These are phyloP conservation scores for Aspergillus ostianus DNA, from an alignment of 495 filamentous ascomycete species.

Conservation along the genomic window DNA sequence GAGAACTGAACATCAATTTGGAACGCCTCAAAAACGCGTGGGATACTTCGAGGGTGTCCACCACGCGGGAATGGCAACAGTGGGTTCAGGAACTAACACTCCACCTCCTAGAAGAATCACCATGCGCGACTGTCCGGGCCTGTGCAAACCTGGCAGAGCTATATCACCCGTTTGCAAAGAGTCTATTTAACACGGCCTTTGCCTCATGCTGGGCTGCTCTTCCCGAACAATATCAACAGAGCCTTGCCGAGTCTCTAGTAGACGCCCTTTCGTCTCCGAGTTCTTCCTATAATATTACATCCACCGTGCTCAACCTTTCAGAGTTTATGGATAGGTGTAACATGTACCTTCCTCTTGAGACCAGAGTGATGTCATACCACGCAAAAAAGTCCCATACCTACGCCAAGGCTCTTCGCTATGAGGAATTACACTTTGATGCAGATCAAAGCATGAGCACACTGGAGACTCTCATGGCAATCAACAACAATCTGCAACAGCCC, in stretches of 20 bases:
- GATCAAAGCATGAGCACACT: constrained; percentile 92
- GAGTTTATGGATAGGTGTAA: constrained; percentile 99
- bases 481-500: constrained; percentile 96
- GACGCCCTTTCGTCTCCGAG: constrained; percentile 87
- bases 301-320: constrained; percentile 90
- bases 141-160: constrained; percentile 88
- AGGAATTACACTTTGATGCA: constrained; percentile 95
- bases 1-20: constrained; percentile 93
- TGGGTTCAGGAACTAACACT: constrained; percentile 97
- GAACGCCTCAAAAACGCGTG: constrained; percentile 96
- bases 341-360: constrained; percentile 95
- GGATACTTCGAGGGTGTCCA: constrained; percentile 93
- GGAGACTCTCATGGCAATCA: constrained; percentile 95
- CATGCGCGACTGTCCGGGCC: constrained; percentile 87
- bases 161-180: constrained; percentile 83
- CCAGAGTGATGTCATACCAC: constrained; percentile 85
- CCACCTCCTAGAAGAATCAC: constrained; percentile 93
- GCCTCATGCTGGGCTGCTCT: constrained; percentile 98
- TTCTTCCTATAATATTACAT: constrained; percentile 90
- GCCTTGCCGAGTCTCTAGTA: constrained; percentile 90
- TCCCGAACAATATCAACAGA: constrained; percentile 91
- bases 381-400: constrained; percentile 95
- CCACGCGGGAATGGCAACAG: constrained; percentile 96
- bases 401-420: constrained; percentile 99
- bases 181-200: constrained; percentile 96